Evolutionary conservation across 306 rosid species (phyloP).

Genomic region (Cicer bijugum): DNA sequence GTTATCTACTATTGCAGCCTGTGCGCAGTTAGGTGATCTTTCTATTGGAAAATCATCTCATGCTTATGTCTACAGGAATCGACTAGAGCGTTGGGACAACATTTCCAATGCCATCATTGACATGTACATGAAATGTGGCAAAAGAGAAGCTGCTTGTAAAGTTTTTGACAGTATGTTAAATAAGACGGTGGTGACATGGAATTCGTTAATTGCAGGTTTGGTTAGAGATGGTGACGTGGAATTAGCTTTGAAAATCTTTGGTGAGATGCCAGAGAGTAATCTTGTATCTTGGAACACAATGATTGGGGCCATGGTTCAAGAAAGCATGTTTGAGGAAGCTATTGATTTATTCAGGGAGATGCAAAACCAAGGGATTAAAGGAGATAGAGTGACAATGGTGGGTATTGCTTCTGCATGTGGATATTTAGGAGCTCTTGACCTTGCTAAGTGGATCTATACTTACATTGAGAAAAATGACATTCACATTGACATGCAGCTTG

Average conservation of each 20-base stretch:
- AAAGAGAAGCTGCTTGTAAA: slow-evolving; percentile 59
- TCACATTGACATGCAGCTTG: slow-evolving; percentile 69
- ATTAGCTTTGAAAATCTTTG: slow-evolving; percentile 61
- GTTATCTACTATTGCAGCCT: slow-evolving; percentile 65
- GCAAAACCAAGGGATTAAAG: slow-evolving; percentile 63
- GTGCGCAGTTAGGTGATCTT: slow-evolving; percentile 65
- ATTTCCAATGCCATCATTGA: slow-evolving; percentile 74
- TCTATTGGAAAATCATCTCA: slow-evolving; percentile 66
- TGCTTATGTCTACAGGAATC: slow-evolving; percentile 67
- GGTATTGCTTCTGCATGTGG: slow-evolving; percentile 83
- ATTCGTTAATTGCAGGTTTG: slow-evolving; percentile 76
- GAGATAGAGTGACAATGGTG: slow-evolving; percentile 75
- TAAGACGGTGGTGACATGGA: slow-evolving; percentile 70
- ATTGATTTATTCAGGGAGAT: slow-evolving; percentile 66
- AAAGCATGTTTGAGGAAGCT: slow-evolving; percentile 68
- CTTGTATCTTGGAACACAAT: slow-evolving; percentile 86
- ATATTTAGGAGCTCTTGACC: slow-evolving; percentile 70
- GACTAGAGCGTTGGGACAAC: slow-evolving; percentile 69
- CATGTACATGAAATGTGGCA: slow-evolving; percentile 82
- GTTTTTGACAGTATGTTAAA: slow-evolving; percentile 59
- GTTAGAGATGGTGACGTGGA: slow-evolving; percentile 57
- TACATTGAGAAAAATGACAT: slow-evolving; percentile 58
- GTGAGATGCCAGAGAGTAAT: slow-evolving; percentile 64
- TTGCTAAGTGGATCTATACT: slow-evolving; percentile 68
- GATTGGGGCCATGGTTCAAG: slow-evolving; percentile 69